phyloP scores from a whole-genome alignment of 1,284 basidiomycete genomes.

The Rhodotorula glutinis region DNA sequence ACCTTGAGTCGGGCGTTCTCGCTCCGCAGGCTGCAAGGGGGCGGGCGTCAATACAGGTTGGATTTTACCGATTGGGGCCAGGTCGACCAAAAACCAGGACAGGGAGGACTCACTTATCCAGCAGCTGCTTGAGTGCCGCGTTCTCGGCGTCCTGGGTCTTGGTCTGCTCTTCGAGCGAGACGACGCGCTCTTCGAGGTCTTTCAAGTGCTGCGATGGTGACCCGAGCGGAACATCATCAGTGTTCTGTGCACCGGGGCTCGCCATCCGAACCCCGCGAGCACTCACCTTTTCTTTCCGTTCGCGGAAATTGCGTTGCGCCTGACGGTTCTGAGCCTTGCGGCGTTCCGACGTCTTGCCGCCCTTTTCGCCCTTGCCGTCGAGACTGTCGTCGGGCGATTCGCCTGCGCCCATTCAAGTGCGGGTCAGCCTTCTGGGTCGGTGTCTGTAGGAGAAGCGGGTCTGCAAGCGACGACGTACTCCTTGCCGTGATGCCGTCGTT shows the following conservation, averaged over 20 bases:
- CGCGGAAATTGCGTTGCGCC: conserved; percentile 42
- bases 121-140: conserved; percentile 36
- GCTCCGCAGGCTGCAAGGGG: conserved; percentile 11
- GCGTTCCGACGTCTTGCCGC: conserved; percentile 32
- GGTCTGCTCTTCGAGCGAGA: conserved; percentile 30
- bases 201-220: conserved; percentile 31
- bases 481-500: conserved; percentile 19
- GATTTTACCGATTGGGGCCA: no score
- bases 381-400: conserved; percentile 19
- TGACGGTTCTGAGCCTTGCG: conserved; percentile 40
- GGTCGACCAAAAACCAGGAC: no score
- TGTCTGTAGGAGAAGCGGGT: no score
- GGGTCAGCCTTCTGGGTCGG: no score
- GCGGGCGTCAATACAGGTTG: no score
- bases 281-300: conserved; percentile 42
- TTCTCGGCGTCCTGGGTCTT: conserved; percentile 36
- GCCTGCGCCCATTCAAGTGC: not conserved
- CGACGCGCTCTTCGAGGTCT: conserved; percentile 42
- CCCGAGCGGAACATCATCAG: no score
- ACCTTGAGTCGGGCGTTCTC: conserved; percentile 40
- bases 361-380: conserved; percentile 16
- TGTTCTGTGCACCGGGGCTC: no score
- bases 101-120: conserved; percentile 34
- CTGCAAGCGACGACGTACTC: no score
- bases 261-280: no score